Conservation (phyloP, 192 early-diverging fungal species). For the Coemansia sp. region DNA sequence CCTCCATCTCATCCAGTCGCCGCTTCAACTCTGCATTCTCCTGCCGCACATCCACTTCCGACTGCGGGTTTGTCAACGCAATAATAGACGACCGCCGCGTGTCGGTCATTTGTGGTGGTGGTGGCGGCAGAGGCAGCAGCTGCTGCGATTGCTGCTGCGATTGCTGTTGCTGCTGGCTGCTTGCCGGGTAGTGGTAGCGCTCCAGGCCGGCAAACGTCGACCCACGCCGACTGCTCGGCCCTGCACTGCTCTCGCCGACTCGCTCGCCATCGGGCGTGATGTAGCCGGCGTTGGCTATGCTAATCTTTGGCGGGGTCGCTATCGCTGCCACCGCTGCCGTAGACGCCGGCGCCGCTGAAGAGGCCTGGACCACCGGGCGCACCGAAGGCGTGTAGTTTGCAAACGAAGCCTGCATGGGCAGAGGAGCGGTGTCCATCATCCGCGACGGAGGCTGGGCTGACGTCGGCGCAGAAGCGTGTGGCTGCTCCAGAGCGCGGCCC, state of each 20-base stretch:
- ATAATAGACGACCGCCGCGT: constrained; percentile 47
- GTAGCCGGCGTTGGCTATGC: no score
- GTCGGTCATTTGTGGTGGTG: no score
- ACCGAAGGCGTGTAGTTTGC: constrained; percentile 22
- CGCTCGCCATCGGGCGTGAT: no score
- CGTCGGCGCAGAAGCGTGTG: neutral
- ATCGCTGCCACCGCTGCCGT: neutral
- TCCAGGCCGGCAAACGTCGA: no score
- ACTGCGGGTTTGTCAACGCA: constrained; percentile 46
- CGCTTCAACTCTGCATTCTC: constrained; percentile 44
- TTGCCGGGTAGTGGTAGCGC: no score
- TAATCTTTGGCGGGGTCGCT: no score
- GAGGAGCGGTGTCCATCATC: constrained; percentile 3
- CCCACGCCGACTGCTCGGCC: no score
- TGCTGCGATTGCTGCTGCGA: neutral
- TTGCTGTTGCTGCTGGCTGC: neutral
- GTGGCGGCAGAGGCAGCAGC: no score
- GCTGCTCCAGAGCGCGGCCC: constrained; percentile 5
- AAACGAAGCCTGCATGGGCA: constrained; percentile 16
- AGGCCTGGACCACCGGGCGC: neutral
- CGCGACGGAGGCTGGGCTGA: neutral
- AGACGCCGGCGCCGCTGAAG: neutral
- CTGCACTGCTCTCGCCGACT: no score
- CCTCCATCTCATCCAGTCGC: constrained; percentile 44
- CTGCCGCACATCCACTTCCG: constrained; percentile 27